phyloP scores from a whole-genome alignment of 331 rosid genomes.

The Spiraea crenata region DNA sequence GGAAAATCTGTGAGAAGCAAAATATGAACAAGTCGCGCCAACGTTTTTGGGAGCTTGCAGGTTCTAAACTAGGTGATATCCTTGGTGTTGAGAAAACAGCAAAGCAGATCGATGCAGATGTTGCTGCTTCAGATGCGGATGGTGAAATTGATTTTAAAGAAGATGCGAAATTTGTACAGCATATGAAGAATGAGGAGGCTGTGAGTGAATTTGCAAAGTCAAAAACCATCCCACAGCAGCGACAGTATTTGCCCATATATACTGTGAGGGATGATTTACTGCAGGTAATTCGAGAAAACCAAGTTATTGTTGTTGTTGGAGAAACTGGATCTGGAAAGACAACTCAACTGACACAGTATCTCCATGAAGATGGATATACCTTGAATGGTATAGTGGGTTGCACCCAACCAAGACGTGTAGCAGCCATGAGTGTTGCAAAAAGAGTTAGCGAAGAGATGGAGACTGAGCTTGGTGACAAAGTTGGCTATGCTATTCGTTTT shows the following conservation, averaged over 20 bases:
- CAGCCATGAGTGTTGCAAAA: conserved; percentile 99
- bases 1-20: conserved; percentile 88
- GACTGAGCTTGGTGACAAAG: conserved; percentile 83
- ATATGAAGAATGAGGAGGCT: conserved; percentile 88
- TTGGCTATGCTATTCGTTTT: conserved; percentile 97
- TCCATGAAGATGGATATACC: conserved; percentile 89
- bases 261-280: conserved; percentile 87
- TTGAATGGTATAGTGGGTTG: conserved; percentile 75
- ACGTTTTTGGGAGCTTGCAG: conserved; percentile 99
- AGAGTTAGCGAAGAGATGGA: conserved; percentile 99
- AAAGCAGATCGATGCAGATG: conserved; percentile 97
- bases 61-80: conserved; percentile 95
- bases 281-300: conserved; percentile 96
- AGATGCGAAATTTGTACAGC: conserved; percentile 95
- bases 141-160: conserved; percentile 95
- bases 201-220: conserved; percentile 91
- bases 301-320: conserved; percentile 89
- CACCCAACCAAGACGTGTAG: conserved; percentile 99
- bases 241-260: conserved; percentile 88
- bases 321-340: conserved; percentile 99
- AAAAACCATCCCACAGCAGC: conserved; percentile 80
- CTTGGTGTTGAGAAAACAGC: conserved; percentile 93
- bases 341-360: conserved; percentile 95
- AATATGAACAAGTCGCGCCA: conserved; percentile 83
- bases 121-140: conserved; percentile 70